Evolutionary conservation across 2,329 filamentous ascomycete species (phyloP), one percentile per base, ranked within the genome.

Genomic region (Coccinonectria pachysandricola): DNA sequence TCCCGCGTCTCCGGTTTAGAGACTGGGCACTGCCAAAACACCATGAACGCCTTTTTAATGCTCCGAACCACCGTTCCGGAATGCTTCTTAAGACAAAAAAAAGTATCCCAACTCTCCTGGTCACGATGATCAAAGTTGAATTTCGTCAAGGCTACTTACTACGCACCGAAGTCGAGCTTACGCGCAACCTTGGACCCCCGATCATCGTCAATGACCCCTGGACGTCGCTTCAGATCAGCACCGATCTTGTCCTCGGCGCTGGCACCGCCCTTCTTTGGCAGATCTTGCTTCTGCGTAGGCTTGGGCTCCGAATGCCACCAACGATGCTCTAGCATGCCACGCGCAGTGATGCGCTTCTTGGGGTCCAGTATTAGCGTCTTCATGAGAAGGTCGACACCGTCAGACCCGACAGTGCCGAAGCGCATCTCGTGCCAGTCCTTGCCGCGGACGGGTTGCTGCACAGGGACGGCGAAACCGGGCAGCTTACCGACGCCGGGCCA

Each of bases 401-500:
- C 72, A 7, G 75, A 60, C 12, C 88, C 91, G 7, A 88, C 73
- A 8, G 81, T 80, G 29, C 81, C 76, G 49, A 98, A 95, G 35
- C 75, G 73, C 27, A 65, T 62, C 48, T 79, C 65, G 63, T 84
- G 95, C 48, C 79, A 79, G 30, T 81, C 75, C 35, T 71, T 70
- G 2, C 74, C 73, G 36, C 72, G 70, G 54, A 84, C 43, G 43
- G 73, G 61, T 35, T 75, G 66, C 30, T 71, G 60, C 5, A 72
- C 70, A 2, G 79, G 68, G 2, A 80, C 70, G n/a, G 86, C 73
- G 56, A 91, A 98, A 33, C 79, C 79, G 9, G 77, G 75, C 8
- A 98, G 64, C 37, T 75, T 75, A 4, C 76, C 76, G 6, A 98
- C 87, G 15, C 88, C 88, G 1, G 91, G 87, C 91, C 91, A 98